Evolutionary conservation across 2,329 filamentous ascomycete species (phyloP), one percentile per base, ranked within the genome.

Genomic region (Botrytis deweyae): DNA sequence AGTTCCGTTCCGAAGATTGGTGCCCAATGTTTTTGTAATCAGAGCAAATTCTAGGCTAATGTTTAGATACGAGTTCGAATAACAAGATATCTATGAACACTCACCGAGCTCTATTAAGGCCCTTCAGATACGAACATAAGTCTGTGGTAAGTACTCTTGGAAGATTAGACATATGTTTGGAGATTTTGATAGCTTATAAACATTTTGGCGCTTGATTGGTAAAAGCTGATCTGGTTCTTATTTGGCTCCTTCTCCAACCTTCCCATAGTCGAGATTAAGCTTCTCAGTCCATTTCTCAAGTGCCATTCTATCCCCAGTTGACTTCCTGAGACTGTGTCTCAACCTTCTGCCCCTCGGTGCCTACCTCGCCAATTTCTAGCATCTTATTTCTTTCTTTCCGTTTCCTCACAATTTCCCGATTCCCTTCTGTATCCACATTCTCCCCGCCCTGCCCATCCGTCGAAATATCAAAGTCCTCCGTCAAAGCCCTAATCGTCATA

Each of bases 381-480:
- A 58, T 20, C 36, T 42, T 29, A 2, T 25, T 58, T 42, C 36
- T 68, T 29, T 22, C 25, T 18, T 58, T 33, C 10, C 66, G 33
- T 9, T 25, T 58, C 3, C 10, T 7, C 4, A 20, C 38, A 42
- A 22, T 42, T 5, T 14, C 20, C 14, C 25, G 25, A 29, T 68
- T 68, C 25, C 38, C 33, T 38, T 40, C 36, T 20, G 46, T 55
- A 42, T 40, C 9, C 36, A 58, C 49, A 58, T 22, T 42, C 10
- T 58, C 49, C 6, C 10, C n/a, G 42, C 36, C 65, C 40, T 68
- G n/a, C 36, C 66, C 66, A 68, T 68, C 66, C 9, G 66, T 68
- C 49, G 36, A 42, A 16, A 68, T 68, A 42, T 68, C 49, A 68
- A 68, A 68, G 22, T 68, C n/a, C 20, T 68, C 66, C 18, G 66